Evolutionary conservation across 2,329 filamentous ascomycete genomes (phyloP), one percentile per base, ranked within the genome.

Genomic region (Pseudogymnoascus sp.): DNA sequence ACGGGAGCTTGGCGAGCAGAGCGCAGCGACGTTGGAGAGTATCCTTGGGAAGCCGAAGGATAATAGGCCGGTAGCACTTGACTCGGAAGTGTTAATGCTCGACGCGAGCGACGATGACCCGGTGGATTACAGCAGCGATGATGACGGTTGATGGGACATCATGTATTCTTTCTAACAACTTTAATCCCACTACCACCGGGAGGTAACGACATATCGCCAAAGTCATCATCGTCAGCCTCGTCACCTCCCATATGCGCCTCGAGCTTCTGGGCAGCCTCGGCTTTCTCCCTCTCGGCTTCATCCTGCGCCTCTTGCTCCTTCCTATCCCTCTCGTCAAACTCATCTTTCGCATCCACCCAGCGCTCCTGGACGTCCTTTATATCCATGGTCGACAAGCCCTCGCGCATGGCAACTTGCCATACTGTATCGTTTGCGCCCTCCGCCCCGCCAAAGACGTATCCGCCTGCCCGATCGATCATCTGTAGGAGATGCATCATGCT

Each of bases 331-430:
- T 87, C 87, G 74, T 99, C 94, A 70, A 90, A 91, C 66, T 88
- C 90, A 13, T 92, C 92, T 72, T 92, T 94, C 40, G 87, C 82
- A 75, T 97, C 93, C 33, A 99, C 78, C 94, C 94, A 99, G 64
- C 94, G 82, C 77, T 99, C 94, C 75, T 99, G 94, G 65, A 97
- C 87, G 74, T 99, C 93, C 64, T 87, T 80, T 8, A 92, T 86
- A 69, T 95, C 92, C 80, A 96, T 86, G 75, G 86, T 78, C 33
- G 84, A 85, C 36, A 86, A 84, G 63, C 87, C 86, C 63, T 86
- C 86, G 62, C 92, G 85, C 85, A 97, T 96, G 2, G 94, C 91
- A 48, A 97, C 87, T 71, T 95, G 90, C 94, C 94, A 99, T n/a
- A 99, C 85, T 5, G 88, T 92, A 73, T 99, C 93, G 69, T 97